Evolutionary conservation across 352 stramenopile genomes (phyloP).

Genomic region (Phytophthora kernoviae): DNA sequence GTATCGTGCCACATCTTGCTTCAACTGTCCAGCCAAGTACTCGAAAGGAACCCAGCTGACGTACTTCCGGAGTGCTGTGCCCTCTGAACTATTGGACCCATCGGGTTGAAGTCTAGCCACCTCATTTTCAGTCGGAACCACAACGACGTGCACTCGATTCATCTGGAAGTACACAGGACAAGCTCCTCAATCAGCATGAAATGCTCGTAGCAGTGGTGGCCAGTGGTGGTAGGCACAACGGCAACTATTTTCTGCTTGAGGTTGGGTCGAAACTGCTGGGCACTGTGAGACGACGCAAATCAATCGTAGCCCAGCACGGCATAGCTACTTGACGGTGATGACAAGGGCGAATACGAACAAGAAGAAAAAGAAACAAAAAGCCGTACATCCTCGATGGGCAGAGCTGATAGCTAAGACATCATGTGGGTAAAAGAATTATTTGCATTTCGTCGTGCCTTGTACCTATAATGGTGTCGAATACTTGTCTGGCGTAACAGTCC

Average conservation of each 20-base stretch:
- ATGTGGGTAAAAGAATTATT: constrained; percentile 26
- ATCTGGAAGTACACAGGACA: constrained; percentile 6
- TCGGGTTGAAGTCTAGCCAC: not conserved
- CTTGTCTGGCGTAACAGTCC: constrained; percentile 31
- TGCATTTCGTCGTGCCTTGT: not conserved
- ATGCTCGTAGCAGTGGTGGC: not conserved
- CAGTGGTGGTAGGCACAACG: too few species aligned
- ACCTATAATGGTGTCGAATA: not conserved
- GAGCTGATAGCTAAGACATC: constrained; percentile 40
- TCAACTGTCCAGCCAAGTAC: constrained; percentile 51
- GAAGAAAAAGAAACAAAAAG: constrained; percentile 40
- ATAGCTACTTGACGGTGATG: constrained; percentile 13
- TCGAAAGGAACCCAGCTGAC: constrained; percentile 55
- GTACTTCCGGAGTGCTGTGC: constrained; percentile 6
- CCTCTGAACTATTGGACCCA: not conserved
- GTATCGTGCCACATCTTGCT: constrained; percentile 48
- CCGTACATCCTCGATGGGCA: constrained; percentile 29
- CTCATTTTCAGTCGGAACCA: constrained; percentile 11
- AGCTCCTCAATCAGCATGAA: not conserved
- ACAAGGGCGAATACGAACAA: constrained; percentile 27
- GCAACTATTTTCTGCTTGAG: constrained; percentile 19
- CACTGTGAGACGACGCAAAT: constrained; percentile 3
- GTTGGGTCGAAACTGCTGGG: constrained; percentile 21
- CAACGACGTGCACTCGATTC: constrained; percentile 29
- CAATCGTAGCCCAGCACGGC: not conserved